Conservation (phyloP, 73 alveolate species). For the Stentor coeruleus region DNA sequence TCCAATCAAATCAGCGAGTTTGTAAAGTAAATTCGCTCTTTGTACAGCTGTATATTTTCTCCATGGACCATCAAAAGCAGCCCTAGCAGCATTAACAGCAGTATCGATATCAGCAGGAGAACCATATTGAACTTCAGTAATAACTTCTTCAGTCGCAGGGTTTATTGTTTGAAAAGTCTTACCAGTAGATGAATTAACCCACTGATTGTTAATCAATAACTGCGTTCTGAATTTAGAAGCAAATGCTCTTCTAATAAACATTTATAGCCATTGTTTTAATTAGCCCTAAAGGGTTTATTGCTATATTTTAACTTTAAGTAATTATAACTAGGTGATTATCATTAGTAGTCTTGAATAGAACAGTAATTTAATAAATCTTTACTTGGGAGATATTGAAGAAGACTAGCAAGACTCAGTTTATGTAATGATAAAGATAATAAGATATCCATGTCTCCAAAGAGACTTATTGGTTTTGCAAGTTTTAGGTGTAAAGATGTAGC, state of each 20-base stretch:
- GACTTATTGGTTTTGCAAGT: neutral
- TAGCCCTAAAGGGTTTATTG: too few relatives aligned
- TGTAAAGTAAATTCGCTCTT: conserved; percentile 47
- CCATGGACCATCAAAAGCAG: conserved; percentile 70
- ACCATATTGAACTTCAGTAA: conserved; percentile 28
- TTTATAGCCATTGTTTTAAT: too few relatives aligned
- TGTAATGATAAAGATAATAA: neutral
- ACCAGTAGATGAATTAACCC: conserved; percentile 43
- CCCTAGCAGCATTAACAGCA: conserved; percentile 70
- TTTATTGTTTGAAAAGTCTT: conserved; percentile 45
- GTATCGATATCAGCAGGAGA: conserved; percentile 46
- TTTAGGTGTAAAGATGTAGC: neutral
- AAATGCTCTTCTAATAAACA: too few relatives aligned
- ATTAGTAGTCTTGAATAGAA: neutral
- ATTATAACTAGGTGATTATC: too few relatives aligned
- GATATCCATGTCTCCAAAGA: conserved; percentile 26
- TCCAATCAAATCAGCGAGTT: conserved; percentile 53
- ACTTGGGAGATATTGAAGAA: conserved; percentile 2
- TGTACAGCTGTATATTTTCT: conserved; percentile 59
- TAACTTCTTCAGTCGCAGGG: conserved; percentile 65
- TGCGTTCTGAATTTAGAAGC: too few relatives aligned
- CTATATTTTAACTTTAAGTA: too few relatives aligned
- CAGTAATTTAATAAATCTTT: neutral
- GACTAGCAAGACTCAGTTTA: neutral
- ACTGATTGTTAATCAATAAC: conserved; percentile 49